Percentiles rank a stretch among this genome's conserved stretches.
Conservation (phyloP, 2,329 filamentous ascomycete genomes). For the Aspergillus ochraceoroseus region DNA sequence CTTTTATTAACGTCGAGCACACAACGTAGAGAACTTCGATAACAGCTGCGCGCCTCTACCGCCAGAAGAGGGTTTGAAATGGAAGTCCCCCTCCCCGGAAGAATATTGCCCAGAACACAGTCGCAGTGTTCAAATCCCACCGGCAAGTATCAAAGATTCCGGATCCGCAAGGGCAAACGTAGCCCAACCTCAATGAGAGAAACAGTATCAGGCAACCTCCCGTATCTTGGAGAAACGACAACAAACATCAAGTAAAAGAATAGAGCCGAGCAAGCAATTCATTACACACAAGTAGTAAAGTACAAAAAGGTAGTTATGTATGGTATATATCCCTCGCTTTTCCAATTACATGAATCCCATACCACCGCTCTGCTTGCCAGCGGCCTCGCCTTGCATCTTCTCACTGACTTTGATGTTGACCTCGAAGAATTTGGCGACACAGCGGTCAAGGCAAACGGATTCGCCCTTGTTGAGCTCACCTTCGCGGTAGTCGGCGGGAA, state of each 20-base stretch:
- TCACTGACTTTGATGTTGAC: slow-evolving; percentile 97
- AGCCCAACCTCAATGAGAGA: no score
- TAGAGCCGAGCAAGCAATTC: slow-evolving; percentile 6
- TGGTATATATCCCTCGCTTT: neutral
- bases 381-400: slow-evolving; percentile 86
- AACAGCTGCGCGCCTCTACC: no score
- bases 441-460: slow-evolving; percentile 95
- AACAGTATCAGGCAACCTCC: no score
- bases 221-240: no score
- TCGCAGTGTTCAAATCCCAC: no score
- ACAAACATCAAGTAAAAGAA: neutral
- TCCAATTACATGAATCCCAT: slow-evolving; percentile 31
- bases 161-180: no score
- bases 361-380: slow-evolving; percentile 57
- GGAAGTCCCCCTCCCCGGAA: no score
- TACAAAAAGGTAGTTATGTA: slow-evolving; percentile 4
- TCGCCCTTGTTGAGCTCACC: slow-evolving; percentile 98
- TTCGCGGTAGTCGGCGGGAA: slow-evolving; percentile 89
- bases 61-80: no score
- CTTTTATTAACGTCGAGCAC: slow-evolving; percentile 3
- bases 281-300: slow-evolving; percentile 15
- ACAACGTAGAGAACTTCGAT: slow-evolving; percentile 11
- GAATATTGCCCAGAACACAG: no score
- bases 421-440: slow-evolving; percentile 97
- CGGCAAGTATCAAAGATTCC: no score